phyloP scores from a whole-genome alignment of 495 filamentous ascomycete genomes.

The Aspergillus heteromorphus region DNA sequence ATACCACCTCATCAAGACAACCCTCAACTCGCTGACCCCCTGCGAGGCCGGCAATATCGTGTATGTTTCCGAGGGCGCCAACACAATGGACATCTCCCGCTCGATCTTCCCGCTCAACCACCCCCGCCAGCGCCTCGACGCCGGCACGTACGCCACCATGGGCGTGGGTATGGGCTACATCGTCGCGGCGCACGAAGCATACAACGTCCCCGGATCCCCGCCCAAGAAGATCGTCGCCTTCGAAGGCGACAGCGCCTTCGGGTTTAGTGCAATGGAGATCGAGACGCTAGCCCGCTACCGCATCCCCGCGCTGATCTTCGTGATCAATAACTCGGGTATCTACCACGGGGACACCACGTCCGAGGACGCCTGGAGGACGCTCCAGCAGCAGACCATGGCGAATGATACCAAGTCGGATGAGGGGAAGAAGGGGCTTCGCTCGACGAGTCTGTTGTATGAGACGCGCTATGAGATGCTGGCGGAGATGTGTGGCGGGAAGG shows the following conservation, averaged over 20 bases:
- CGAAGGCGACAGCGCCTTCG: slow-evolving; percentile 60
- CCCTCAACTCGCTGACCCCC: slow-evolving; percentile 35
- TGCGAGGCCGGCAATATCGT: slow-evolving; percentile 47
- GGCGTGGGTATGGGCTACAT: slow-evolving; percentile 63
- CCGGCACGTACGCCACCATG: slow-evolving; percentile 64
- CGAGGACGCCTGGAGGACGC: slow-evolving; percentile 32
- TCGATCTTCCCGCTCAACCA: slow-evolving; percentile 52
- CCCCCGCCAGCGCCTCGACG: slow-evolving; percentile 57
- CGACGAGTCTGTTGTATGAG: slow-evolving; percentile 54
- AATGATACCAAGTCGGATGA: slow-evolving; percentile 30
- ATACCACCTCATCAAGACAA: slow-evolving; percentile 50
- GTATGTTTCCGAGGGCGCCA: slow-evolving; percentile 62
- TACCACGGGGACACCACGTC: slow-evolving; percentile 52
- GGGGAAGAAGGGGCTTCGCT: slow-evolving; percentile 41
- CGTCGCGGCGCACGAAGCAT: slow-evolving; percentile 57
- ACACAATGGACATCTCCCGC: slow-evolving; percentile 65
- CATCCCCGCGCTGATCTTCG: slow-evolving; percentile 58
- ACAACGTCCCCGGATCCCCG: slow-evolving; percentile 35
- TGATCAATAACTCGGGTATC: slow-evolving; percentile 61
- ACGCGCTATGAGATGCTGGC: slow-evolving; percentile 56
- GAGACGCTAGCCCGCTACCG: slow-evolving; percentile 60
- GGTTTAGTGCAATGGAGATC: slow-evolving; percentile 58
- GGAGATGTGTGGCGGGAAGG: slow-evolving; percentile 51
- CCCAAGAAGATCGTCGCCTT: slow-evolving; percentile 56
- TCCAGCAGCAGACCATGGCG: slow-evolving; percentile 30